A percentile compares a stretch with the other conserved stretches of the same genome.
phyloP scores from a whole-genome alignment of 129 eudicot species.

The Gnaphalium uliginosum region DNA sequence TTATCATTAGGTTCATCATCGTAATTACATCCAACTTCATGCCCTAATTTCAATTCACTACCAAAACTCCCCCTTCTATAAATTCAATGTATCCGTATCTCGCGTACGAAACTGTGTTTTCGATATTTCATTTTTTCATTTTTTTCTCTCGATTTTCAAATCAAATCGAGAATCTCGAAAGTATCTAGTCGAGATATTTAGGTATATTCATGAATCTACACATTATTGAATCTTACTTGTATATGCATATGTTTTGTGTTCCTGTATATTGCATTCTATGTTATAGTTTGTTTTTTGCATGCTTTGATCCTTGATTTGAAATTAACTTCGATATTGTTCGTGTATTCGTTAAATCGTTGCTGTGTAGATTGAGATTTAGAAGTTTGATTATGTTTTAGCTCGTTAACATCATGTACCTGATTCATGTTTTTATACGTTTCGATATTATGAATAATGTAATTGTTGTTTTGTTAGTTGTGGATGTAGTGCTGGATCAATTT shows the following conservation, averaged over 20 bases:
- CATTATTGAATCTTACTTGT: slow-evolving; percentile 27
- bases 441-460: slow-evolving; percentile 2
- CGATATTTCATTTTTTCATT: slow-evolving; percentile 7
- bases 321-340: slow-evolving; percentile 16
- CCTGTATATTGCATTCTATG: slow-evolving; percentile 26
- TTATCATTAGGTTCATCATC: slow-evolving; percentile 23
- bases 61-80: slow-evolving; percentile 21
- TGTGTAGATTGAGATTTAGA: slow-evolving; percentile 18
- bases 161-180: slow-evolving; percentile 28
- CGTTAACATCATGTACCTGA: slow-evolving; percentile 11
- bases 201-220: slow-evolving; percentile 39
- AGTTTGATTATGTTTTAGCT: slow-evolving; percentile 10
- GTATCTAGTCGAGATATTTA: slow-evolving; percentile 21
- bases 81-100: slow-evolving; percentile 31
- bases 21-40: slow-evolving; percentile 35
- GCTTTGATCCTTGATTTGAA: slow-evolving; percentile 30
- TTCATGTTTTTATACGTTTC: slow-evolving; percentile 15
- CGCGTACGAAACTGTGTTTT: slow-evolving; percentile 29
- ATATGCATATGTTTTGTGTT: slow-evolving; percentile 10
- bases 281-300: slow-evolving; percentile 27
- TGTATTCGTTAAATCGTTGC: neutral
- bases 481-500: neutral
- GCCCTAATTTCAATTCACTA: slow-evolving; percentile 20
- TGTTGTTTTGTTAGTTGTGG: slow-evolving; percentile 16
- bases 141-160: slow-evolving; percentile 17